Base-by-base conservation (phyloP, 2,329 filamentous ascomycete species). In the Fonsecaea multimorphosa region DNA sequence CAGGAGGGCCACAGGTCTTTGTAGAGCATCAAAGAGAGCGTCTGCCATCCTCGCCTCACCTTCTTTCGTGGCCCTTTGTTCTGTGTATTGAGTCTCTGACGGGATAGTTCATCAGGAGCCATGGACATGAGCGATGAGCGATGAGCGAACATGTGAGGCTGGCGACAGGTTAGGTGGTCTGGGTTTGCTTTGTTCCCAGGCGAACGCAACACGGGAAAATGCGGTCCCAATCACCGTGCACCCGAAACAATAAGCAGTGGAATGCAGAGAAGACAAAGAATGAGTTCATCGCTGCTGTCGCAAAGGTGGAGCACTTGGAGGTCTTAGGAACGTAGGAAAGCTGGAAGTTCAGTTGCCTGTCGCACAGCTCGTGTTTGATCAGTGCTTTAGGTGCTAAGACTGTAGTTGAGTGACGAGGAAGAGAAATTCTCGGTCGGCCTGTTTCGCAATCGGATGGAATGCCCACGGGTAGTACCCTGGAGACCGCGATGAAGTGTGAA, bases 131-230 rank as follows among this genome's bases (percentile, higher is more conserved):
- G 63, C 51, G 57, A 67, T 54, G 53, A 29, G 63, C 51, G 57
- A 64, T 38, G 53, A 60, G 54, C 22, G 51, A 40, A 36, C 46
- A 19, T 22, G 49, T 59, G 65, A 67, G 63, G 67, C 63, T 67
- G 69, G 65, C 55, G 58, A 53, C 58, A 62, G 63, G 53, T 16
- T 24, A 34, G 61, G 36, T 64, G 65, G 72, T 72, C 71, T 74
- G 70, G 70, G 69, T 71, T 66, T 75, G 73, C 75, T 77, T 78
- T 77, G 74, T 76, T 73, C 71, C 61, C 51, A 63, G 57, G 62
- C 61, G 60, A 58, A 60, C 70, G 69, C 71, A 72, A 75, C 70
- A 73, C 76, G 76, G 76, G 69, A 70, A 70, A 56, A 72, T 74
- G 69, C 69, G 68, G 63, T 70, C 53, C 66, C 70, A 73, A 73